Conservation (phyloP, 176 grass and related monocot genomes). For the Oryza punctata region DNA sequence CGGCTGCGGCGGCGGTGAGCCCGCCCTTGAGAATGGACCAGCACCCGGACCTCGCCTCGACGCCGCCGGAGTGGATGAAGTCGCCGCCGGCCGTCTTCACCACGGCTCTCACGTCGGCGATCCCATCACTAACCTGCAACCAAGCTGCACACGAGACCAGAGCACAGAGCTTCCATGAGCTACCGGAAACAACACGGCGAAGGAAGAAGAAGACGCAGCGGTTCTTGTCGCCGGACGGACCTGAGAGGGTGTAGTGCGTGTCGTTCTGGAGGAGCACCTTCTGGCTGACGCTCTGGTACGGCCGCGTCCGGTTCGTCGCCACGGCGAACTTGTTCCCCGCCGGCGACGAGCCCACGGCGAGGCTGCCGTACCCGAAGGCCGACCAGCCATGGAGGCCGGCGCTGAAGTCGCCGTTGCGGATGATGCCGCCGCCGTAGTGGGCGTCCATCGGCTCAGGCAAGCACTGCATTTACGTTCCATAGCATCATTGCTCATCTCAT, state of each 20-base stretch:
- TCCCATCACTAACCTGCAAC: constrained; percentile 62
- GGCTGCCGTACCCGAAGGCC: constrained; percentile 48
- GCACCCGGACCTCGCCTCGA: constrained; percentile 64
- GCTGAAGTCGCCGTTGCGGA: constrained; percentile 71
- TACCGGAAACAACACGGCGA: neutral
- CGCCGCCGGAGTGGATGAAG: constrained; percentile 59
- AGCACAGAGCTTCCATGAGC: neutral
- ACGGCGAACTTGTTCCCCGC: constrained; percentile 64
- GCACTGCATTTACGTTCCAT: constrained; percentile 53
- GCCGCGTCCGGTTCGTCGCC: constrained; percentile 37
- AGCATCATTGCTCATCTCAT: neutral
- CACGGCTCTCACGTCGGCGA: constrained; percentile 52
- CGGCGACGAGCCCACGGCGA: constrained; percentile 40
- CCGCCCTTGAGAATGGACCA: constrained; percentile 96
- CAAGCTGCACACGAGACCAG: constrained; percentile 54
- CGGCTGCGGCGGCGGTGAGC: constrained; percentile 61
- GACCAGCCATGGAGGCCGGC: constrained; percentile 59
- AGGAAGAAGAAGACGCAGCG: neutral
- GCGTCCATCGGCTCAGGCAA: constrained; percentile 63
- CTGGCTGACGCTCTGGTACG: constrained; percentile 74
- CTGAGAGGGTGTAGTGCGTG: constrained; percentile 79
- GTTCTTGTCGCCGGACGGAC: constrained; percentile 17
- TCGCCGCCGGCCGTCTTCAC: constrained; percentile 55
- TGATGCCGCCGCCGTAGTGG: constrained; percentile 85
- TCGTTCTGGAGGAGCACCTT: constrained; percentile 70